A percentile compares a stretch with the other conserved stretches of the same genome.
These are phyloP conservation scores for Arthroderma uncinatum DNA, from an alignment of 2,329 filamentous ascomycete species.

Conservation along the genomic window DNA sequence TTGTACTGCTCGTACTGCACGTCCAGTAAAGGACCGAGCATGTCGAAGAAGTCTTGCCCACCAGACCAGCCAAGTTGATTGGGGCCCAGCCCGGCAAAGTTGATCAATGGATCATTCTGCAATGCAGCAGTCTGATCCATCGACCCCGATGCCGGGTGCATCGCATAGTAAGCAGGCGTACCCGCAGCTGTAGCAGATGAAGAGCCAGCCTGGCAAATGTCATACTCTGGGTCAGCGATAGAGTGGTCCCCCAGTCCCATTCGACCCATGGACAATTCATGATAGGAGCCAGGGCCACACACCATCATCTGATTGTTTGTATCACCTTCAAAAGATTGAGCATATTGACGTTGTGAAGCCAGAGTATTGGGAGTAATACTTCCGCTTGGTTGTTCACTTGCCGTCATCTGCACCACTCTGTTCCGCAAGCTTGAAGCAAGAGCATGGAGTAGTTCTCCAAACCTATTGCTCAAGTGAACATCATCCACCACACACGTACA, in stretches of 20 bases:
- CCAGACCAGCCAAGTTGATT: slow-evolving; percentile 18
- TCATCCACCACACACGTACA: slow-evolving; percentile 47
- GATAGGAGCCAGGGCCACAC: slow-evolving; percentile 7
- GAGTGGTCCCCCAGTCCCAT: slow-evolving; percentile 3
- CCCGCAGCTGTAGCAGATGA: slow-evolving; percentile 8
- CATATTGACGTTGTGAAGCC: slow-evolving; percentile 9
- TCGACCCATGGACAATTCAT: slow-evolving; percentile 2
- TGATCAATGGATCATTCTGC: slow-evolving; percentile 17
- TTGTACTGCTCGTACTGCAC: slow-evolving; percentile 18
- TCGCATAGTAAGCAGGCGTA: slow-evolving; percentile 10
- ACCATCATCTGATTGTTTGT: slow-evolving; percentile 4
- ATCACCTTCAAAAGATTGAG: slow-evolving; percentile 9
- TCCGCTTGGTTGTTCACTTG: slow-evolving; percentile 10
- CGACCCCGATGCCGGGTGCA: slow-evolving; percentile 4
- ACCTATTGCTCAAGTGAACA: slow-evolving; percentile 55
- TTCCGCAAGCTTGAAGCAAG: slow-evolving; percentile 14
- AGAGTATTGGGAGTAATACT: slow-evolving; percentile 13
- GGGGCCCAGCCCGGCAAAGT: slow-evolving; percentile 16
- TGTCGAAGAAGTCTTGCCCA: slow-evolving; percentile 18
- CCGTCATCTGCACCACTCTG: slow-evolving; percentile 11
- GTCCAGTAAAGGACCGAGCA: slow-evolving; percentile 17
- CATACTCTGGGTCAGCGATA: slow-evolving; percentile 7
- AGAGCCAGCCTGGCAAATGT: slow-evolving; percentile 5
- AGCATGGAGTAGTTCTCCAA: slow-evolving; percentile 28
- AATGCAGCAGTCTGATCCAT: background rate